Conservation (phyloP, 2,329 filamentous ascomycete species). For the Rhytidhysteron rufulum region DNA sequence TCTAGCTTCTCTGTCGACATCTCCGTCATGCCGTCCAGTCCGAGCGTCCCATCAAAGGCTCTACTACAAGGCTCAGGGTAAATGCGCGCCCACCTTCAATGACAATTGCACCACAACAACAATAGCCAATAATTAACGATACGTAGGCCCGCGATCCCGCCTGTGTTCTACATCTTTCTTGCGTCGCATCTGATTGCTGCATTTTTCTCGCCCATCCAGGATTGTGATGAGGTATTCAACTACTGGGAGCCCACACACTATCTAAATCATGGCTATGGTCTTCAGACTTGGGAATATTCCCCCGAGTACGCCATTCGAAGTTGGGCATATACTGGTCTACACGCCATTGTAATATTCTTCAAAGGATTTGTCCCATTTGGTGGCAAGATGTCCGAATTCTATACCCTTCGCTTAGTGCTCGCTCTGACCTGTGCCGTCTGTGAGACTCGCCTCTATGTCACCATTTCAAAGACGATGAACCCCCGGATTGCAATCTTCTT, state of each 20-base stretch:
- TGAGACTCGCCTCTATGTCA: conserved; percentile 76
- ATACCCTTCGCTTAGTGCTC: conserved; percentile 73
- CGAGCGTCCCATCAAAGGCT: too few species aligned
- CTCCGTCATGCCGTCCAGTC: background rate
- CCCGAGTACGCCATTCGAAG: conserved; percentile 92
- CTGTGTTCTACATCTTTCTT: conserved; percentile 78
- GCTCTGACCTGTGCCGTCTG: conserved; percentile 74
- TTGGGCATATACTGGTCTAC: conserved; percentile 83
- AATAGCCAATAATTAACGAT: too few species aligned
- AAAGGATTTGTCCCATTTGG: conserved; percentile 52
- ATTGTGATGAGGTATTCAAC: conserved; percentile 98
- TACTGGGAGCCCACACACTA: conserved; percentile 99
- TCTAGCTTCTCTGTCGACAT: background rate
- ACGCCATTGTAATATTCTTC: conserved; percentile 68
- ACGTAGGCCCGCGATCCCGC: too few species aligned
- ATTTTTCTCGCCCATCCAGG: conserved; percentile 83
- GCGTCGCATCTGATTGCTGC: conserved; percentile 72
- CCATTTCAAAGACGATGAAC: conserved; percentile 72
- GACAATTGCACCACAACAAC: too few species aligned
- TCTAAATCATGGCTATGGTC: conserved; percentile 82
- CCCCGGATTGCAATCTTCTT: conserved; percentile 83
- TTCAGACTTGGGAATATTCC: conserved; percentile 99
- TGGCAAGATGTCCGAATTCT: conserved; percentile 67
- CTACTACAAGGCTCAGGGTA: too few species aligned
- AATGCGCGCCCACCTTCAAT: too few species aligned